Evolutionary conservation across 1,284 basidiomycete species (phyloP), one percentile per base, ranked within the genome.

Genomic region (Moesziomyces sp.): DNA sequence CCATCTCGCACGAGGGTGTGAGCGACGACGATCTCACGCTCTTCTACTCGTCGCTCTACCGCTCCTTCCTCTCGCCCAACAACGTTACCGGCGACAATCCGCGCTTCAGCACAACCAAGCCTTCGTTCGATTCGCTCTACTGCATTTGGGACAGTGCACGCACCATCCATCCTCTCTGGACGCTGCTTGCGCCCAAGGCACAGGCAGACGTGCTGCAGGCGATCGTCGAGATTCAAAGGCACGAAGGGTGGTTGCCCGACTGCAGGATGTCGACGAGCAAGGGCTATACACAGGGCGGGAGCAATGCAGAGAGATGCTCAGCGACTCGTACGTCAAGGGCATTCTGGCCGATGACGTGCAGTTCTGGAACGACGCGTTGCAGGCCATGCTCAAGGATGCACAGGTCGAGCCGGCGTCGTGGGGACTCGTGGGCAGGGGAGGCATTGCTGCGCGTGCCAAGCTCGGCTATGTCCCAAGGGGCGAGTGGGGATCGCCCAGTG

Each of bases 51-150:
- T 86, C 86, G 0, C 81, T 91, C 3, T 91, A 91, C 75, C 84
- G 90, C 56, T 88, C 88, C 0, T 89, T 90, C 78, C 88, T 91
- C 43, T 88, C 88, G 3, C 90, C 90, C 9, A 89, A 88, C 4
- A 90, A 91, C 71, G 89, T 90, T 75, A 89, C 89, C 1, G 89
- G 88, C n/a, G 90, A 91, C 80, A 91, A 90, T 71, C 89, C 89
- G 0, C 86, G 86, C 38, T 90, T 89, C 88, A 87, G 87, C 47
- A 90, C 89, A 0, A 87, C 90, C 74, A 54, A 58, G 14, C 91
- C 90, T 82, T 90, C 90, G 65, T 88, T 87, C 87, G 88, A 88
- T 65, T 62, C 74, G 40, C 0, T 87, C 60, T 91, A 91, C 76
- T 91, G 90, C 84, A 90, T 90, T 68, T 88, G 88, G 87, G 87